These are phyloP conservation scores for Camellia japonica DNA, from an alignment of 148 eudicot genomes.

Conservation along the genomic window DNA sequence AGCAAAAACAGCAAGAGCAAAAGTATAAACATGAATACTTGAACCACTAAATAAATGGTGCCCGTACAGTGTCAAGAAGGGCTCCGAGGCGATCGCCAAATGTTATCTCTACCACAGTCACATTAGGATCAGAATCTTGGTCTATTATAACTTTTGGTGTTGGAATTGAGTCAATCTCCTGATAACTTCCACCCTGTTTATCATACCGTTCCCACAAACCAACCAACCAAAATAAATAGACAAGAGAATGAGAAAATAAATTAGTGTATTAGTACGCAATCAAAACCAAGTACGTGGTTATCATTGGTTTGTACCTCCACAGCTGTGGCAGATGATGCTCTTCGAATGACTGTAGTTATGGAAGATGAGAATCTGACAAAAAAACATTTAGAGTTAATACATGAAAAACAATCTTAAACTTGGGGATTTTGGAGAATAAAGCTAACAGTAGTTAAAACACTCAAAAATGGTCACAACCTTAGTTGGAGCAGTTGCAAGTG, in stretches of 20 bases:
- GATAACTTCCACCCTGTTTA: constrained; percentile 60
- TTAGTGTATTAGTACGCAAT: background rate
- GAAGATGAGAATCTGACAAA: constrained; percentile 50
- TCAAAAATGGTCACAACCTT: background rate
- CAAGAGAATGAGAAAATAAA: background rate
- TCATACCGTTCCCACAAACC: background rate
- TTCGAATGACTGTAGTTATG: constrained; percentile 33
- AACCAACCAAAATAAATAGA: background rate
- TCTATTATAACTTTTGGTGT: constrained; percentile 88
- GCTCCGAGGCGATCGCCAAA: constrained; percentile 92
- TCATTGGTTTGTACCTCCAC: constrained; percentile 59
- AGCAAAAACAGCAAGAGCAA: background rate
- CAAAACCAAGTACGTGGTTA: background rate
- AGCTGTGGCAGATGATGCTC: constrained; percentile 61
- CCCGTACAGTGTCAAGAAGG: constrained; percentile 86
- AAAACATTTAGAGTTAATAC: constrained; percentile 8
- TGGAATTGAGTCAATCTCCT: constrained; percentile 64
- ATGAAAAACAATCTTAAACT: background rate
- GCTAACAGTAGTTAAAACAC: background rate
- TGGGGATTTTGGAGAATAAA: background rate
- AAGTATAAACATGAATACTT: background rate
- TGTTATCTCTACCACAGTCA: constrained; percentile 87
- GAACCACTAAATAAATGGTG: constrained; percentile 1
- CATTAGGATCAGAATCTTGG: constrained; percentile 83
- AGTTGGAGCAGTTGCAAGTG: background rate